phyloP scores from a whole-genome alignment of 257 asterid species.

The Lantana camara region DNA sequence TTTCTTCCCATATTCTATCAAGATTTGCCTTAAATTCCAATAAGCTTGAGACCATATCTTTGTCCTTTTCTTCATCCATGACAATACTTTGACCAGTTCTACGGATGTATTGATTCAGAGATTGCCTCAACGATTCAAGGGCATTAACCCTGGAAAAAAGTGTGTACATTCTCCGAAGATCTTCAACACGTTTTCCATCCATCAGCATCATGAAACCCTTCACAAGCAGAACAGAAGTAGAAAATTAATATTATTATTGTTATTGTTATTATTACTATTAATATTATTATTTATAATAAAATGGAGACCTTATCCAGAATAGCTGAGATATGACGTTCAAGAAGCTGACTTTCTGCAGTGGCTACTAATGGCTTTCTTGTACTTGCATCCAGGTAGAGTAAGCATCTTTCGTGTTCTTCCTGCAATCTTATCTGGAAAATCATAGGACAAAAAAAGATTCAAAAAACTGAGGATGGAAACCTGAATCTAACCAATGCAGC shows the following conservation, averaged over 20 bases:
- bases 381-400: constrained; percentile 73
- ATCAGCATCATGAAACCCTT: constrained; percentile 86
- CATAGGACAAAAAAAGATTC: constrained; percentile 8
- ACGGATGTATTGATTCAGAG: constrained; percentile 83
- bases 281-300: too few relatives aligned
- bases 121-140: constrained; percentile 79
- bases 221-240: constrained; percentile 27
- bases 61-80: constrained; percentile 97
- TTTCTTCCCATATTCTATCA: constrained; percentile 90
- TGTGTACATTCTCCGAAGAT: constrained; percentile 81
- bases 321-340: constrained; percentile 77
- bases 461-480: constrained; percentile 2
- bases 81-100: constrained; percentile 88
- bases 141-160: constrained; percentile 79
- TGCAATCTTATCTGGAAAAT: constrained; percentile 81
- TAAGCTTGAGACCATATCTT: constrained; percentile 88
- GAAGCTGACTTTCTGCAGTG: constrained; percentile 84
- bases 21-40: constrained; percentile 88
- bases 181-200: constrained; percentile 92
- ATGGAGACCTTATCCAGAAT: constrained; percentile 97
- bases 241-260: not conserved
- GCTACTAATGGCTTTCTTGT: constrained; percentile 88
- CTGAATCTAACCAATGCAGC: not conserved
- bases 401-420: constrained; percentile 94
- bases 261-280: too few relatives aligned